A percentile compares a stretch with the other conserved stretches of the same genome.
These are phyloP conservation scores for Penicillium pancosmium DNA, from an alignment of 495 filamentous ascomycete species.

Conservation along the genomic window DNA sequence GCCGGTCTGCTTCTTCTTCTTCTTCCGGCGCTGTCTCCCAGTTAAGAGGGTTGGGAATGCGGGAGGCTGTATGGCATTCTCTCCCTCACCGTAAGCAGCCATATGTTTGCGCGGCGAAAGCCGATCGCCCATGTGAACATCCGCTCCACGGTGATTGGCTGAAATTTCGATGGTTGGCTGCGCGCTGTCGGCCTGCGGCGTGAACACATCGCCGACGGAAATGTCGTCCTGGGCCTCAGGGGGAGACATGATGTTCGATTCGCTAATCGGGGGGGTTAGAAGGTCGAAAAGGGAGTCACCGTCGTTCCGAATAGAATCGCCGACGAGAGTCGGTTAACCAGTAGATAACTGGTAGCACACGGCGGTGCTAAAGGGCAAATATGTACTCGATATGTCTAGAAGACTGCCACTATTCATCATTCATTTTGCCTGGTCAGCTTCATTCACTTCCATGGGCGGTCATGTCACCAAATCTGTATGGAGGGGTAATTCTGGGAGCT, in stretches of 20 bases:
- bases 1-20: slow-evolving; percentile 54
- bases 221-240: slow-evolving; percentile 38
- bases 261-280: background rate
- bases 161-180: slow-evolving; percentile 30
- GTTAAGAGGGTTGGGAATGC: slow-evolving; percentile 30
- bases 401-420: slow-evolving; percentile 20
- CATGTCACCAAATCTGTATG: slow-evolving; percentile 5
- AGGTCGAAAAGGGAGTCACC: slow-evolving; percentile 1
- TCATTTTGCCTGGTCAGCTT: slow-evolving; percentile 18
- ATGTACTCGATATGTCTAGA: slow-evolving; percentile 25
- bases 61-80: slow-evolving; percentile 25
- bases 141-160: slow-evolving; percentile 27
- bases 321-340: slow-evolving; percentile 13
- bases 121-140: slow-evolving; percentile 36
- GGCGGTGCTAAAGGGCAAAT: slow-evolving; percentile 22
- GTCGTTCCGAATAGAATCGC: slow-evolving; percentile 3
- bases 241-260: slow-evolving; percentile 25
- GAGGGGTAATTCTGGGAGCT: slow-evolving; percentile 28
- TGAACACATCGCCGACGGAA: slow-evolving; percentile 51
- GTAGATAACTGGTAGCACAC: slow-evolving; percentile 25
- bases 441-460: slow-evolving; percentile 4
- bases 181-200: slow-evolving; percentile 43
- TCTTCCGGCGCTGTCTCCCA: slow-evolving; percentile 43
- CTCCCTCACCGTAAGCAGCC: slow-evolving; percentile 16
- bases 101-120: slow-evolving; percentile 31